Conservation (phyloP, 257 asterid species). For the Solanum piurae region DNA sequence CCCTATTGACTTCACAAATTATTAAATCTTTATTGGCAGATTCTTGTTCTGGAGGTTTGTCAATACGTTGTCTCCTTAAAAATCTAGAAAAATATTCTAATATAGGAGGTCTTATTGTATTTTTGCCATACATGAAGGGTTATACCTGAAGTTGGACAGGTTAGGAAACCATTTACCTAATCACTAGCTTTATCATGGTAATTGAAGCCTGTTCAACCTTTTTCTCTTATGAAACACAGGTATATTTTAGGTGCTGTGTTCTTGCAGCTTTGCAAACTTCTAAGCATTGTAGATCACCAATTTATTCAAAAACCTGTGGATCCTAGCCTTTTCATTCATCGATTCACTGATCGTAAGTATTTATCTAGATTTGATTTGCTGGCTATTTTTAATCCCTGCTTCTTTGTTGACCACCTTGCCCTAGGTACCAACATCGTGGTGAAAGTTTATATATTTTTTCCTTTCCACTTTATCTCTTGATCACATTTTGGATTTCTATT, state of each 20-base stretch:
- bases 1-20: neutral
- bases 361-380: neutral
- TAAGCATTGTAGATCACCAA: constrained; percentile 50
- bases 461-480: neutral
- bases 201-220: neutral
- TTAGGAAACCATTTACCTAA: neutral
- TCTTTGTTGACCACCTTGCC: neutral
- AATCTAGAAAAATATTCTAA: neutral
- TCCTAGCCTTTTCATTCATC: constrained; percentile 87
- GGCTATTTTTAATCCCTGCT: neutral
- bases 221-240: constrained; percentile 20
- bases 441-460: neutral
- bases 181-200: neutral
- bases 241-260: constrained; percentile 82
- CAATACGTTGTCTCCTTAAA: neutral
- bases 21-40: neutral
- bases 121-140: neutral
- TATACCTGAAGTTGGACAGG: neutral
- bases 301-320: constrained; percentile 59
- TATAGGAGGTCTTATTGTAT: neutral
- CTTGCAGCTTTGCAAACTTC: constrained; percentile 68
- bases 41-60: neutral
- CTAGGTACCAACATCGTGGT: neutral
- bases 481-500: no score
- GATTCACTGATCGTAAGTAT: constrained; percentile 58